Evolutionary conservation across 2,329 filamentous ascomycete species (phyloP), one percentile per base, ranked within the genome.

Genomic region (Diplodia corticola): DNA sequence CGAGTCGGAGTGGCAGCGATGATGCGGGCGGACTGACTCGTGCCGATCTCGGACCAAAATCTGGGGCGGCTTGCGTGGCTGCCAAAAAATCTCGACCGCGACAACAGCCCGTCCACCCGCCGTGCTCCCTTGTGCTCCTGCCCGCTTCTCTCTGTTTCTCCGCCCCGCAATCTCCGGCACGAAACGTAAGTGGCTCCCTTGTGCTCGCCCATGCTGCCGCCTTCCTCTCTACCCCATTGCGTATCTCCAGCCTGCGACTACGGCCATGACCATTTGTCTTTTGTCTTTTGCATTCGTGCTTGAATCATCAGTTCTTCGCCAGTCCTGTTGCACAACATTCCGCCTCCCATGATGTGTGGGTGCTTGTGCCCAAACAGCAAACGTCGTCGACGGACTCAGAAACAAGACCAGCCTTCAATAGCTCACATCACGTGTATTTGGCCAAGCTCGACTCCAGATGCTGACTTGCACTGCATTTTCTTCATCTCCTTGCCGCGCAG

Each of bases 81-180:
- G 63, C 51, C 63, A 49, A 57, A 65, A 65, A 65, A 65, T 49
- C 63, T 65, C 51, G 22, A 65, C n/a, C 50, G 26, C 28, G 61
- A 61, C 57, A 17, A 61, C 57, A 35, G 24, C 44, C 20, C 57
- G 17, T 49, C 44, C 44, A 49, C 33, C 6, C 24, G 10, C 55
- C 12, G 30, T 17, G 28, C 28, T 26, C 24, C 28, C 5, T 37
- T 6, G 30, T 17, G 28, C 28, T 26, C 24, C 28, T 7, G 28
- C 22, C 24, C 44, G 44, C 44, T 35, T 20, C 24, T 13, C 57
- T 22, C 28, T 50, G 2, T 5, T 37, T 10, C n/a, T 22, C 28
- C n/a, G 28, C 26, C 28, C 57, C 44, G 28, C 44, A 13, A 33
- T 49, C 44, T 28, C 33, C 22, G 53, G 4, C 24, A 15, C n/a